Conservation (phyloP, 2,329 filamentous ascomycete species). For the Fusarium coffeatum region DNA sequence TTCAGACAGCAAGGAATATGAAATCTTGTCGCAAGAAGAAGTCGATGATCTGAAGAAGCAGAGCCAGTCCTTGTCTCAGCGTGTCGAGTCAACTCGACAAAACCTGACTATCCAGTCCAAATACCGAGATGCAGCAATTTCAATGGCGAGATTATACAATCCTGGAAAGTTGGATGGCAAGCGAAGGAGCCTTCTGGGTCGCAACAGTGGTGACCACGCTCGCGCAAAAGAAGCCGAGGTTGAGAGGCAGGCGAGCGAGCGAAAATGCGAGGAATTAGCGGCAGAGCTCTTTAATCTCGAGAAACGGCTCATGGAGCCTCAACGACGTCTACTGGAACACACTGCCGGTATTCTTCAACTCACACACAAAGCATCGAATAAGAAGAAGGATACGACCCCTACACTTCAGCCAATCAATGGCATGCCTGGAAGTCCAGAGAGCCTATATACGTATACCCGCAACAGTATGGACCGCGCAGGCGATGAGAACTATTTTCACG, state of each 20-base stretch:
- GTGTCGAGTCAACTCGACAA: conserved; percentile 83
- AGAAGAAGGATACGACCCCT: conserved; percentile 61
- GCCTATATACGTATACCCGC: conserved; percentile 75
- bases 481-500: conserved; percentile 77
- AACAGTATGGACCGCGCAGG: conserved; percentile 67
- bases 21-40: conserved; percentile 90
- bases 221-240: conserved; percentile 73
- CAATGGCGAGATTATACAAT: conserved; percentile 83
- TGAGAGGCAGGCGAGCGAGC: conserved; percentile 79
- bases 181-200: conserved; percentile 62
- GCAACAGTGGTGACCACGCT: conserved; percentile 62
- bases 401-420: conserved; percentile 61
- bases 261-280: conserved; percentile 86
- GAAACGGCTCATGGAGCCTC: conserved; percentile 78
- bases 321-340: conserved; percentile 83
- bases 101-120: conserved; percentile 92
- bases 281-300: conserved; percentile 84
- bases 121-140: conserved; percentile 91
- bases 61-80: conserved; percentile 74
- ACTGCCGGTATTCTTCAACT: conserved; percentile 92
- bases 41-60: conserved; percentile 93
- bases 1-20: conserved; percentile 84
- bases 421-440: conserved; percentile 80
- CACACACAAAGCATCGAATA: conserved; percentile 80
- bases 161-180: conserved; percentile 62